Evolutionary conservation across 192 early-diverging fungal species (phyloP).

Genomic region (Geranomyces michiganensis): DNA sequence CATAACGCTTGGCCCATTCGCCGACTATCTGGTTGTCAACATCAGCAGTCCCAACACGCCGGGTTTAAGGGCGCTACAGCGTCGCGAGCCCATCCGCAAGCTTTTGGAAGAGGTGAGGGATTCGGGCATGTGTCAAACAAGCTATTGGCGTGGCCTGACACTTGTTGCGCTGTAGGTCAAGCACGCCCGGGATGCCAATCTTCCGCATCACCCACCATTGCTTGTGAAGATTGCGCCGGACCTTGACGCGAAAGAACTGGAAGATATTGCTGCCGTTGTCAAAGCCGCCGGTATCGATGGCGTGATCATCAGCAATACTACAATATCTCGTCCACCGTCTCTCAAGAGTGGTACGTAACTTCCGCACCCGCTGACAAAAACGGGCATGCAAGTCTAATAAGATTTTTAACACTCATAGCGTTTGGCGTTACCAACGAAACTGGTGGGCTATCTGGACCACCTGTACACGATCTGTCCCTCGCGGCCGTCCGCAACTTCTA

Average conservation of each 20-base stretch:
- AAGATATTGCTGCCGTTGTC: slow-evolving; percentile 79
- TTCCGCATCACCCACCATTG: slow-evolving; percentile 66
- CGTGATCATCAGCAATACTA: slow-evolving; percentile 89
- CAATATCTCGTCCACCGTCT: slow-evolving; percentile 67
- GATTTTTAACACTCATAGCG: not conserved
- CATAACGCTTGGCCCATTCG: slow-evolving; percentile 69
- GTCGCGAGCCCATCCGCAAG: slow-evolving; percentile 70
- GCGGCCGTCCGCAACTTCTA: slow-evolving; percentile 66
- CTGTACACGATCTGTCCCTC: slow-evolving; percentile 73
- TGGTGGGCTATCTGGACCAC: slow-evolving; percentile 84
- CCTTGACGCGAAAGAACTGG: slow-evolving; percentile 69
- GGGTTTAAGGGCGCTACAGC: slow-evolving; percentile 72
- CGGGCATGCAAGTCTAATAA: not conserved
- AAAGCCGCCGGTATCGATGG: slow-evolving; percentile 75
- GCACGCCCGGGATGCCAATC: slow-evolving; percentile 17
- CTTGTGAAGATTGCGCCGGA: slow-evolving; percentile 93
- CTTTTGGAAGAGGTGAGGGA: slow-evolving; percentile 68
- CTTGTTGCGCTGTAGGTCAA: slow-evolving; percentile 4
- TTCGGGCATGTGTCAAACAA: not conserved
- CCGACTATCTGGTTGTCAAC: slow-evolving; percentile 90
- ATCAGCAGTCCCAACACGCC: slow-evolving; percentile 89
- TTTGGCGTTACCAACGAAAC: slow-evolving; percentile 49
- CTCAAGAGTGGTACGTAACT: slow-evolving; percentile 56
- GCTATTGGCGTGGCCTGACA: not conserved
- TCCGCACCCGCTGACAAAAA: not conserved